phyloP scores from a whole-genome alignment of 441 rosid genomes.

The Adansonia grandidieri region DNA sequence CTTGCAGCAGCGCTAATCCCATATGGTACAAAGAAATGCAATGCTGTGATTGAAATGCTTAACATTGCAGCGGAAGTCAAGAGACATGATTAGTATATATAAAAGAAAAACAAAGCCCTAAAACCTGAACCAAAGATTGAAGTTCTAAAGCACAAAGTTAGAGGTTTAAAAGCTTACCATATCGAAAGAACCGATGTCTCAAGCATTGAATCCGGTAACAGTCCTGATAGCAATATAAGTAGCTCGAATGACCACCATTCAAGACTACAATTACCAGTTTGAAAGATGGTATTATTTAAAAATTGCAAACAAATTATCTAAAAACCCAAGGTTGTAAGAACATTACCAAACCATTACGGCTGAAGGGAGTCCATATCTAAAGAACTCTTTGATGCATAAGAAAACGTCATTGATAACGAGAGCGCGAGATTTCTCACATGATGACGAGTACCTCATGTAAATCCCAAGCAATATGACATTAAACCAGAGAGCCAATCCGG shows the following conservation, averaged over 20 bases:
- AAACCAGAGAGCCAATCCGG: neutral
- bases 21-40: neutral
- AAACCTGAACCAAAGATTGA: neutral
- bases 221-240: neutral
- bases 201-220: neutral
- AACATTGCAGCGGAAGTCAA: neutral
- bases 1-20: constrained; percentile 8
- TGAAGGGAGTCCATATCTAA: constrained; percentile 4
- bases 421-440: neutral
- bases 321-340: neutral
- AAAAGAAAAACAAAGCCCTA: neutral
- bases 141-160: neutral
- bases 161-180: neutral
- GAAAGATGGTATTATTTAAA: too few species aligned
- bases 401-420: neutral
- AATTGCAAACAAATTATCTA: neutral
- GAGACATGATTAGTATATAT: neutral
- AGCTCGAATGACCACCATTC: constrained; percentile 12
- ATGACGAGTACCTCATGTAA: neutral
- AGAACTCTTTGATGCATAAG: neutral
- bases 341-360: neutral
- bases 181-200: neutral
- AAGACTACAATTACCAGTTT: neutral
- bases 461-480: neutral
- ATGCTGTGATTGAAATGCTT: neutral